Evolutionary conservation across 2,329 filamentous ascomycete species (phyloP).

Genomic region (Capronia coronata): DNA sequence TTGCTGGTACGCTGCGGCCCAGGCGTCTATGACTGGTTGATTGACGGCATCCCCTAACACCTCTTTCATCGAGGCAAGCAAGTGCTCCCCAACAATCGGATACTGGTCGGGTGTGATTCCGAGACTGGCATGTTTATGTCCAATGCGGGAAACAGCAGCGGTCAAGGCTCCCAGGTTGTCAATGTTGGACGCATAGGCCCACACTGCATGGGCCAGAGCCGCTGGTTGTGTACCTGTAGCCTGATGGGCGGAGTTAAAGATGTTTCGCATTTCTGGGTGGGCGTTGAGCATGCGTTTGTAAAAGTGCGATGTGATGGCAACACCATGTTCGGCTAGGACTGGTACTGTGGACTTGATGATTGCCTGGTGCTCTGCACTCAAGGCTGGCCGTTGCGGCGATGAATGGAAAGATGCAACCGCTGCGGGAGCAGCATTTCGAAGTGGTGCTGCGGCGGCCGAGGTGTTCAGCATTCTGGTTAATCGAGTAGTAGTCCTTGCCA

Average conservation of each 20-base stretch:
- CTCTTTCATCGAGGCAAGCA: constrained; percentile 60
- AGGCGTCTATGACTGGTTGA: constrained; percentile 57
- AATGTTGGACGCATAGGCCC: constrained; percentile 66
- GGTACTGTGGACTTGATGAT: constrained; percentile 67
- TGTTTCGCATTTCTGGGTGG: constrained; percentile 59
- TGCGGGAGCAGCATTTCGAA: not conserved
- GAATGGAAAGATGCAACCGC: not conserved
- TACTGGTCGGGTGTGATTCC: constrained; percentile 65
- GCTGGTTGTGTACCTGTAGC: constrained; percentile 59
- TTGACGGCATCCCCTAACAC: constrained; percentile 64
- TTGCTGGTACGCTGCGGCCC: constrained; percentile 66
- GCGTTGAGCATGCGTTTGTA: constrained; percentile 62
- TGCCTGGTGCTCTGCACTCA: constrained; percentile 48
- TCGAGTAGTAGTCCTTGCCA: not conserved
- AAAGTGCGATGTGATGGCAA: constrained; percentile 63
- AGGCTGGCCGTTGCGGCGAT: not conserved
- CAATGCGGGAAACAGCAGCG: constrained; percentile 60
- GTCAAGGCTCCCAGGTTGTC: constrained; percentile 57
- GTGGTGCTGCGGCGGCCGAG: not conserved
- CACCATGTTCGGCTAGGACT: constrained; percentile 60
- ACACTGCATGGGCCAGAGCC: constrained; percentile 63
- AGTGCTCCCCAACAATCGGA: constrained; percentile 61
- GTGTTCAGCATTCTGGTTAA: not conserved
- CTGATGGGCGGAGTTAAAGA: constrained; percentile 68
- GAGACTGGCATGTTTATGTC: constrained; percentile 67